Percentiles rank a stretch among this genome's conserved stretches.
Evolutionary conservation across 2,329 filamentous ascomycete species (phyloP).

Genomic region (Didymosphaeria variabile): DNA sequence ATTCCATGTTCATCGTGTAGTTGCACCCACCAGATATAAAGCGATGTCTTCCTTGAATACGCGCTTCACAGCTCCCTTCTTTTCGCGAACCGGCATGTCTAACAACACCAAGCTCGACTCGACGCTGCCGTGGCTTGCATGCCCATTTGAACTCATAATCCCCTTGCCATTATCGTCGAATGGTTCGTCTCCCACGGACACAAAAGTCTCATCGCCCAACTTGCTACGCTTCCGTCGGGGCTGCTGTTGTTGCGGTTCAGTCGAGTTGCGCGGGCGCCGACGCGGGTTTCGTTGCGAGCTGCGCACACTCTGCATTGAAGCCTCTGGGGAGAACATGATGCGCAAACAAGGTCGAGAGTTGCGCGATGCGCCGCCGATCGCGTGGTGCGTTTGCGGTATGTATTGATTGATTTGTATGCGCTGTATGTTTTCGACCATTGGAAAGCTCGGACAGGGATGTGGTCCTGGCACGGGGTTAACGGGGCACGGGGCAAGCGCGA

Average conservation of each 20-base stretch:
- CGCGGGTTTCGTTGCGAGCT: conserved; percentile 56
- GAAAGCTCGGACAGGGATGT: conserved; percentile 12
- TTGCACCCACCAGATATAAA: conserved; percentile 67
- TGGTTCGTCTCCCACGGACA: conserved; percentile 33
- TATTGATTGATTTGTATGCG: conserved; percentile 2
- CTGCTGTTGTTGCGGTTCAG: conserved; percentile 52
- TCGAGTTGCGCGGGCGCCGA: conserved; percentile 56
- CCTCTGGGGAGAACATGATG: conserved; percentile 53
- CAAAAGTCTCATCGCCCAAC: conserved; percentile 54
- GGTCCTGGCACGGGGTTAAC: conserved; percentile 25
- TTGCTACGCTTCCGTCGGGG: conserved; percentile 59
- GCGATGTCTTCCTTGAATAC: conserved; percentile 73
- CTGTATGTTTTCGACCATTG: conserved; percentile 10
- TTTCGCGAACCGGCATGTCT: conserved; percentile 53
- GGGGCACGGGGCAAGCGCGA: conserved; percentile 11
- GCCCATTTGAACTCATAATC: conserved; percentile 41
- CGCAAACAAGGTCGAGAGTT: conserved; percentile 17
- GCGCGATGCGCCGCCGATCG: conserved; percentile 41
- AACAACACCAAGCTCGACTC: conserved; percentile 43
- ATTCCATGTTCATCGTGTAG: conserved; percentile 6
- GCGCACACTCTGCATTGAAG: conserved; percentile 46
- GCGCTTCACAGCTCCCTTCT: conserved; percentile 58
- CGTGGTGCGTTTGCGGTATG: conserved; percentile 9
- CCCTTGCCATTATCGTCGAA: conserved; percentile 44
- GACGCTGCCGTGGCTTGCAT: conserved; percentile 36